Base-by-base conservation (phyloP, 306 rosid genomes). In the Medicago lupulina region DNA sequence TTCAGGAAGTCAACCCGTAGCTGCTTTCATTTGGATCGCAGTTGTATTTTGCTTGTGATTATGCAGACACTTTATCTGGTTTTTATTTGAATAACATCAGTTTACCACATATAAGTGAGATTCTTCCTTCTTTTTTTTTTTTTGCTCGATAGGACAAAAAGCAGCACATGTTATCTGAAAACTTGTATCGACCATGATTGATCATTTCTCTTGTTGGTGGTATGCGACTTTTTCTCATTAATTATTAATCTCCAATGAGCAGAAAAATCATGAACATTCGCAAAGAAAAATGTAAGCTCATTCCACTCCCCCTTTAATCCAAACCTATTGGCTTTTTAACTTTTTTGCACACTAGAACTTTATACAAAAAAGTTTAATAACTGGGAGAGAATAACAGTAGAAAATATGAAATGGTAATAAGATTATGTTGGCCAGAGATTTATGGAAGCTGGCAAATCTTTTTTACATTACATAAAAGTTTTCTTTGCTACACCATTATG, bases 401-500 rank as follows among this genome's bases (percentile, higher is more conserved):
- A 50, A 2, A 64, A 49, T 15, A 71, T 25, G 41, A 79, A 65
- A 73, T 80, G 55, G 65, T 50, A 40, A 70, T 58, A 57, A 31
- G 21, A 19, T 59, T 58, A 66, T 38, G 71, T 53, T 67, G 58
- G 61, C 67, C 55, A 54, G 44, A 72, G 70, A 17, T 73, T 46
- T 68, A 71, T 41, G 79, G 74, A 62, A 72, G 69, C 79, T 41
- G 66, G 17, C 16, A 74, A 65, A 76, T 75, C 70, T 31, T 34
- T 71, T 58, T 39, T 65, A 81, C 81, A 54, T 60, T 69, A 79
- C 82, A 76, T 63, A 76, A 71, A 76, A 76, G 53, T 41, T 83
- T 84, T 68, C 57, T 60, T 70, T 62, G 60, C 78, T 82, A 46
- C 79, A 71, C 38, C 82, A 76, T 61, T 69, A 73, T 76, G 83